Percentiles rank a stretch among this genome's conserved stretches.
phyloP scores from a whole-genome alignment of 2,329 filamentous ascomycete genomes.

The Fusarium globosum region DNA sequence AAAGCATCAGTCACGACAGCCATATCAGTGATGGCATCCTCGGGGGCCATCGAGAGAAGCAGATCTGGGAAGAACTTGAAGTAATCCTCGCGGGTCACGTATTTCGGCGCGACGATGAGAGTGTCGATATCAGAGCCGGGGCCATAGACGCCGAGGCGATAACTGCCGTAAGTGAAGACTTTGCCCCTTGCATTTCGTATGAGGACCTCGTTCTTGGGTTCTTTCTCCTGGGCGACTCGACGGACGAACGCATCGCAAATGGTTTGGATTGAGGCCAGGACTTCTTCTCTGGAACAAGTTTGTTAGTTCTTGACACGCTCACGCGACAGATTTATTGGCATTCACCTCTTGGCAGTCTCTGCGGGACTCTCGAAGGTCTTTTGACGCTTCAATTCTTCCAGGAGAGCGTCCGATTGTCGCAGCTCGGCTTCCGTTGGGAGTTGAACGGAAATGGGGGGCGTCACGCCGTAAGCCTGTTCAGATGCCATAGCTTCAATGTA shows the following conservation, averaged over 20 bases:
- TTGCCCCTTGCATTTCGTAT: slow-evolving; percentile 89
- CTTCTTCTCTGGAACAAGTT: slow-evolving; percentile 52
- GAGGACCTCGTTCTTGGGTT: slow-evolving; percentile 76
- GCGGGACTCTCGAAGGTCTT: slow-evolving; percentile 90
- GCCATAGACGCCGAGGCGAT: slow-evolving; percentile 91
- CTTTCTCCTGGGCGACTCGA: slow-evolving; percentile 79
- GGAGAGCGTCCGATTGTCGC: slow-evolving; percentile 79
- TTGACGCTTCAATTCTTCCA: slow-evolving; percentile 86
- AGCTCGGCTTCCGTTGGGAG: slow-evolving; percentile 83
- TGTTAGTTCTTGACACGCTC: slow-evolving; percentile 12
- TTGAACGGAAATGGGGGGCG: slow-evolving; percentile 81
- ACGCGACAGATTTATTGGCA: neutral
- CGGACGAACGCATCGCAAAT: slow-evolving; percentile 90
- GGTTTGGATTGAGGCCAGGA: slow-evolving; percentile 80
- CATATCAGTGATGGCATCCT: slow-evolving; percentile 85
- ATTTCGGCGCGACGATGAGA: slow-evolving; percentile 89
- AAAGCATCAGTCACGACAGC: slow-evolving; percentile 89
- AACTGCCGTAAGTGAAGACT: slow-evolving; percentile 96
- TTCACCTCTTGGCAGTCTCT: slow-evolving; percentile 84
- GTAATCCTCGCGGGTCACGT: slow-evolving; percentile 90
- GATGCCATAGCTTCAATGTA: slow-evolving; percentile 48
- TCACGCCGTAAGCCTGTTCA: slow-evolving; percentile 71
- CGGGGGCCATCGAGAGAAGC: slow-evolving; percentile 78
- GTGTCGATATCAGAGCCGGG: slow-evolving; percentile 99
- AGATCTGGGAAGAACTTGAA: slow-evolving; percentile 88